Evolutionary conservation across 164 flowering plant genomes (phyloP).

Genomic region (Paratinospora sagittata): DNA sequence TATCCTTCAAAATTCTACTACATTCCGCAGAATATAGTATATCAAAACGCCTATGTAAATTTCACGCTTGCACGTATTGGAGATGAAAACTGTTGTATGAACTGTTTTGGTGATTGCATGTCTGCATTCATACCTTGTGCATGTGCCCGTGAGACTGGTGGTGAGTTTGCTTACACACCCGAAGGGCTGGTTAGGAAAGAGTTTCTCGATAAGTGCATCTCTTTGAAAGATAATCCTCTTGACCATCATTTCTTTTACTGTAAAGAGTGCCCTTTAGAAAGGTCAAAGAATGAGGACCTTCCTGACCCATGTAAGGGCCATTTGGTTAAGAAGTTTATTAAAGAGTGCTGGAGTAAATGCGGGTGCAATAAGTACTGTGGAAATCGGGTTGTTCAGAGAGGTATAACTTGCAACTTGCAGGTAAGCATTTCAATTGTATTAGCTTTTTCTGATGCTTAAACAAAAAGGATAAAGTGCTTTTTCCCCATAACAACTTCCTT

Average conservation of each 20-base stretch:
- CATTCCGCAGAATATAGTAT: conserved; percentile 32
- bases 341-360: conserved; percentile 94
- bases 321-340: conserved; percentile 61
- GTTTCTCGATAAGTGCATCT: conserved; percentile 46
- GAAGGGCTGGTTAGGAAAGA: conserved; percentile 60
- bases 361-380: conserved; percentile 78
- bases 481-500: no score
- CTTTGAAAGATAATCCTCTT: conserved; percentile 39
- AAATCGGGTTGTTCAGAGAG: conserved; percentile 89
- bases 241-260: conserved; percentile 39
- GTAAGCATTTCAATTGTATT: conserved; percentile 24
- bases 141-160: conserved; percentile 88
- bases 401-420: conserved; percentile 75
- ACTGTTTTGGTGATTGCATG: conserved; percentile 69
- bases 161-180: conserved; percentile 76
- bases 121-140: conserved; percentile 68
- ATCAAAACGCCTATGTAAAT: conserved; percentile 34
- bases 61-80: conserved; percentile 53
- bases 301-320: conserved; percentile 83
- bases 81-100: conserved; percentile 74
- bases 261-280: conserved; percentile 70
- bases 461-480: neutral
- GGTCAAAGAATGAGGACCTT: conserved; percentile 41
- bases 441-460: neutral
- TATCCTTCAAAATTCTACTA: conserved; percentile 36